These are phyloP conservation scores for Mycena chlorophos DNA, from an alignment of 768 basidiomycete species.

Conservation along the genomic window DNA sequence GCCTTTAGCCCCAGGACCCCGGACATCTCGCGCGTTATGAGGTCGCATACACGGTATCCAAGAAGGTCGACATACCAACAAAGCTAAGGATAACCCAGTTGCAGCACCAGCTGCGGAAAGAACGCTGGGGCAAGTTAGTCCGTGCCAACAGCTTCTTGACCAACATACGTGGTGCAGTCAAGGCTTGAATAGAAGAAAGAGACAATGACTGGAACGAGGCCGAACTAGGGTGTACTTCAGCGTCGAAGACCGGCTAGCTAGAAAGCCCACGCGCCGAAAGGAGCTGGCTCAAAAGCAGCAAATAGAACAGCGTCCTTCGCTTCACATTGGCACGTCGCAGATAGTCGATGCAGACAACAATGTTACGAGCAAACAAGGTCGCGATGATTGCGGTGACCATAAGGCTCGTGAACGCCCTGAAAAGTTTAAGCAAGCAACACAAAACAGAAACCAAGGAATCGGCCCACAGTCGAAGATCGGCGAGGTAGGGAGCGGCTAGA, in stretches of 20 bases:
- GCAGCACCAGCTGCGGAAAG: slow-evolving; percentile 38
- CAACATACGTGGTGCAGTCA: slow-evolving; percentile 50
- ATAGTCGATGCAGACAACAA: slow-evolving; percentile 50
- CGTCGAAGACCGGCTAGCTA: not conserved
- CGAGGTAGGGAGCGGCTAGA: slow-evolving; percentile 45
- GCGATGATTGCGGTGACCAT: slow-evolving; percentile 50
- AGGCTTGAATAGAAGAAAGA: slow-evolving; percentile 44
- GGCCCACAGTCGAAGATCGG: slow-evolving; percentile 34
- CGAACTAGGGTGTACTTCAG: slow-evolving; percentile 10
- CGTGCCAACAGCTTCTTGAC: not conserved
- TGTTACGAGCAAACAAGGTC: slow-evolving; percentile 55
- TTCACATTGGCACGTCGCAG: slow-evolving; percentile 55
- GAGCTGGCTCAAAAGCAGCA: slow-evolving; percentile 55
- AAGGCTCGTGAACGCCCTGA: slow-evolving; percentile 40
- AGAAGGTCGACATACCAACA: slow-evolving; percentile 34
- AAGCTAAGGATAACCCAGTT: slow-evolving; percentile 38
- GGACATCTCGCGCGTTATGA: slow-evolving; percentile 43
- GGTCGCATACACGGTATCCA: not conserved
- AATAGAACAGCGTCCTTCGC: slow-evolving; percentile 58
- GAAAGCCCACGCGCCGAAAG: slow-evolving; percentile 33
- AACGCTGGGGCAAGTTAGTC: slow-evolving; percentile 29
- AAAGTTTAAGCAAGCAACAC: slow-evolving; percentile 13
- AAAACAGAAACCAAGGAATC: too few species aligned
- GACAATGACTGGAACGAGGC: slow-evolving; percentile 33
- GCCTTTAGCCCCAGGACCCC: slow-evolving; percentile 67